Conservation (phyloP, 2,329 filamentous ascomycete genomes). For the Arthrobotrys entomopaga region DNA sequence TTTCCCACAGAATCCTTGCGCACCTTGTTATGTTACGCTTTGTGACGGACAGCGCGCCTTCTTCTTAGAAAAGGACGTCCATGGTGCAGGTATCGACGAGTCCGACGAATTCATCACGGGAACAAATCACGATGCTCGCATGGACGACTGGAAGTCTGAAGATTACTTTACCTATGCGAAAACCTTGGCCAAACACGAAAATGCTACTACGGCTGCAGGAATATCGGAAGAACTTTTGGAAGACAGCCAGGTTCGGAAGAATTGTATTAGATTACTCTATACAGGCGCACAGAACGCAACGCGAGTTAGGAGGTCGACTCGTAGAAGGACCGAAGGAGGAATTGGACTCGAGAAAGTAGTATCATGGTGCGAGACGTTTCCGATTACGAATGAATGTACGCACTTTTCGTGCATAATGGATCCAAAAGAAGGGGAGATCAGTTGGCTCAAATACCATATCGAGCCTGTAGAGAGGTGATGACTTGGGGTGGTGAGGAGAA, state of each 20-base stretch:
- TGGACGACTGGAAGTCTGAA: conserved; percentile 29
- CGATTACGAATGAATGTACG: conserved; percentile 69
- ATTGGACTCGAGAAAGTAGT: conserved; percentile 62
- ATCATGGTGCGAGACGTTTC: conserved; percentile 66
- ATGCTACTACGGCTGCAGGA: not conserved
- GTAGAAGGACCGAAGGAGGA: conserved; percentile 57
- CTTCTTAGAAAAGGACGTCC: conserved; percentile 69
- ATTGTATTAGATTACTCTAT: conserved; percentile 56
- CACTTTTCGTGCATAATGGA: conserved; percentile 71
- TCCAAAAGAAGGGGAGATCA: conserved; percentile 65
- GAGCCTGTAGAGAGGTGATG: conserved; percentile 15
- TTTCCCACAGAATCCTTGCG: conserved; percentile 63
- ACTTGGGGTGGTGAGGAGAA: conserved; percentile 18
- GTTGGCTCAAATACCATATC: conserved; percentile 62
- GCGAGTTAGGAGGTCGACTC: conserved; percentile 5
- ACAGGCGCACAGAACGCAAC: conserved; percentile 29
- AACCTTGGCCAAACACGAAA: too few relatives aligned
- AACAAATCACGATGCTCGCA: conserved; percentile 68
- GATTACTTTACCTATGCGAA: not conserved
- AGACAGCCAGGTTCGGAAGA: conserved; percentile 57
- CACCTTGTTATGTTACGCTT: conserved; percentile 70
- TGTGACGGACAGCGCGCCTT: conserved; percentile 66
- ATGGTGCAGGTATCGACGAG: conserved; percentile 63
- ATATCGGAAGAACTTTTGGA: conserved; percentile 33
- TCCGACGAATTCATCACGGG: conserved; percentile 67